Evolutionary conservation across 805 yeast genomes (phyloP).

Genomic region (Suhomyces pyralidae): DNA sequence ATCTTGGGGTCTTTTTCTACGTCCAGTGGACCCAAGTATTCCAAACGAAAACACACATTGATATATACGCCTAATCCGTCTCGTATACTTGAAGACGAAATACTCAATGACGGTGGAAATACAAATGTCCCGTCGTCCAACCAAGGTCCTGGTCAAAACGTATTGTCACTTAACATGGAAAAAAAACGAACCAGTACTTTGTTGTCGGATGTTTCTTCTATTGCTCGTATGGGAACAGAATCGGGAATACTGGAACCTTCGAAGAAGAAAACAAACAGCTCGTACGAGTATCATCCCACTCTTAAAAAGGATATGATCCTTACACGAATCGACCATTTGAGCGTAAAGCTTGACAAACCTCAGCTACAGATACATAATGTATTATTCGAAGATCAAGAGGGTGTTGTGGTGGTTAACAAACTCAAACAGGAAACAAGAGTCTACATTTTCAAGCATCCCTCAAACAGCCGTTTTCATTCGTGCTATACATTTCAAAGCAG

Average conservation of each 20-base stretch:
- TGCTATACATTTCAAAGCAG: slow-evolving; percentile 24
- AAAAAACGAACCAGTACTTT: slow-evolving; percentile 43
- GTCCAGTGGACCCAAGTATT: slow-evolving; percentile 7
- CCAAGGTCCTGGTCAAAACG: slow-evolving; percentile 13
- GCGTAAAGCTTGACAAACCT: slow-evolving; percentile 24
- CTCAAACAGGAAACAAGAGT: slow-evolving; percentile 44
- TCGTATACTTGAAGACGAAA: slow-evolving; percentile 43
- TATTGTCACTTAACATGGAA: slow-evolving; percentile 37
- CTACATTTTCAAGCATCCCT: slow-evolving; percentile 44
- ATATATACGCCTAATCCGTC: slow-evolving; percentile 42
- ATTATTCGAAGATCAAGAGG: slow-evolving; percentile 56
- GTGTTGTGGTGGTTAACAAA: slow-evolving; percentile 52
- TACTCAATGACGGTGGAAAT: slow-evolving; percentile 5
- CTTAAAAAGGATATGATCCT: slow-evolving; percentile 65
- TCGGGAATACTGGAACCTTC: slow-evolving; percentile 24
- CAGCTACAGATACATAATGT: slow-evolving; percentile 37
- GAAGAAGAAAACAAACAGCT: slow-evolving; percentile 14
- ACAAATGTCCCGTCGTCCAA: not conserved
- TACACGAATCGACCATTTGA: slow-evolving; percentile 52
- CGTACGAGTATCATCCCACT: slow-evolving; percentile 30
- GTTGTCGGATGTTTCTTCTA: slow-evolving; percentile 41
- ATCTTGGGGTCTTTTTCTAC: slow-evolving; percentile 8
- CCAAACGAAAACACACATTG: slow-evolving; percentile 26
- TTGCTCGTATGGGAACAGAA: slow-evolving; percentile 45
- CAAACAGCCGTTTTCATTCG: slow-evolving; percentile 27